Conservation (phyloP, 768 basidiomycete species). For the Leucosporidium yakuticum region DNA sequence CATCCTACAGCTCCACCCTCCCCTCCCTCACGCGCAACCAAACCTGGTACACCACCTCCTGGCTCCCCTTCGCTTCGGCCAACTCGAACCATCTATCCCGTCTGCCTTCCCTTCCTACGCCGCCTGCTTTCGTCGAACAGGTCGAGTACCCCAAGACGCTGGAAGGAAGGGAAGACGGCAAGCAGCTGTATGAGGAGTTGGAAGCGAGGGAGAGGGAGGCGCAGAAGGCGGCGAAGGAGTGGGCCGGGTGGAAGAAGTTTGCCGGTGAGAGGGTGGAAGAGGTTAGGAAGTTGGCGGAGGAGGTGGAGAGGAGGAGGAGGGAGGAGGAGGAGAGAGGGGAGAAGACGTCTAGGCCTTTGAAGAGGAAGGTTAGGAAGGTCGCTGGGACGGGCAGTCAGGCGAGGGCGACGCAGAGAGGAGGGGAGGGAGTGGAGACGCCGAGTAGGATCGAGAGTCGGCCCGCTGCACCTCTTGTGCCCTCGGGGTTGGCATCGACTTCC, state of each 20-base stretch:
- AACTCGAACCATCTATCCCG: no score
- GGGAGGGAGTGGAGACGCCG: background rate
- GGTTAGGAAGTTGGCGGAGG: background rate
- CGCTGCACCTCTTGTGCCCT: no score
- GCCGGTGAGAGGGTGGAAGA: background rate
- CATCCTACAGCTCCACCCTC: background rate
- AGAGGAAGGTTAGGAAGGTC: conserved; percentile 2
- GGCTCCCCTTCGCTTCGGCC: no score
- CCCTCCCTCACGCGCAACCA: background rate
- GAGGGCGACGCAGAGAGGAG: background rate
- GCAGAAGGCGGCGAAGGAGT: background rate
- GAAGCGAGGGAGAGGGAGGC: no score
- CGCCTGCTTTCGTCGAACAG: background rate
- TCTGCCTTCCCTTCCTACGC: background rate
- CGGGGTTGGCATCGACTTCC: no score
- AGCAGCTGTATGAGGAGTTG: background rate
- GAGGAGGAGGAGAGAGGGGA: background rate
- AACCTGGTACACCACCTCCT: background rate
- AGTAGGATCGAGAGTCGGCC: background rate
- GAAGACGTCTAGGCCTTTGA: background rate
- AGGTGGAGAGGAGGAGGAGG: background rate
- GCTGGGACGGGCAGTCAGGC: background rate
- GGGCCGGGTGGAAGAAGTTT: background rate
- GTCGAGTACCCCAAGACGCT: background rate
- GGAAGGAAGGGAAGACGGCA: background rate